phyloP scores from a whole-genome alignment of 2,329 filamentous ascomycete species.

The Fusarium vanettenii region DNA sequence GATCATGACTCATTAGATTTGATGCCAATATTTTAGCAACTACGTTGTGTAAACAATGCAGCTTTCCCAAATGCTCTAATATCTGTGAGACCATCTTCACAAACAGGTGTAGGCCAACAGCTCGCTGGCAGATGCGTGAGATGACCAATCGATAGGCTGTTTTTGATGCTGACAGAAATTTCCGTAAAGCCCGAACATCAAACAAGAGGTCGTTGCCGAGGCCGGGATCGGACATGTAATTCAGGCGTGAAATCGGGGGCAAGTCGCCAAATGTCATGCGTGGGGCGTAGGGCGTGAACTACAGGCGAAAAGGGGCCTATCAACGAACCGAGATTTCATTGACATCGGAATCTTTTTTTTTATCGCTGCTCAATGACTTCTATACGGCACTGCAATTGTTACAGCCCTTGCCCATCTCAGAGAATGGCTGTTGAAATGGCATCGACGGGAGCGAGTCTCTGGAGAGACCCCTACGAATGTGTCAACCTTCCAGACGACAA shows the following conservation, averaged over 20 bases:
- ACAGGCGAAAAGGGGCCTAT: background rate
- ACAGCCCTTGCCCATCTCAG: background rate
- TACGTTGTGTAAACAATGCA: background rate
- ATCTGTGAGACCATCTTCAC: background rate
- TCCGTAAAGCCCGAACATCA: background rate
- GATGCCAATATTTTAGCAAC: background rate
- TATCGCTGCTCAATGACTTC: background rate
- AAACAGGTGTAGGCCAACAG: too few relatives aligned
- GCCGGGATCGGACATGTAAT: background rate
- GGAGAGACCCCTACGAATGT: background rate
- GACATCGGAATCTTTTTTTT: background rate
- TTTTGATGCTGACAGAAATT: fast-evolving
- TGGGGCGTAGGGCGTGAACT: background rate
- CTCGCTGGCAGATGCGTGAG: fast-evolving
- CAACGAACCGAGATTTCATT: background rate
- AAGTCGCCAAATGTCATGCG: background rate
- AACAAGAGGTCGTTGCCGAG: background rate
- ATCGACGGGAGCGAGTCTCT: background rate
- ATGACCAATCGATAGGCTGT: fast-evolving
- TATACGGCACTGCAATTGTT: background rate
- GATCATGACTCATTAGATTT: too few relatives aligned
- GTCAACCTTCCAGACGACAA: background rate
- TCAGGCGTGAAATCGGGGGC: background rate
- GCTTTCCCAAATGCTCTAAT: fast-evolving
- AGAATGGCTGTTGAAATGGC: background rate